A percentile compares a stretch with the other conserved stretches of the same genome.
Conservation (phyloP, 2,329 filamentous ascomycete genomes). For the Fusarium ambrosium region DNA sequence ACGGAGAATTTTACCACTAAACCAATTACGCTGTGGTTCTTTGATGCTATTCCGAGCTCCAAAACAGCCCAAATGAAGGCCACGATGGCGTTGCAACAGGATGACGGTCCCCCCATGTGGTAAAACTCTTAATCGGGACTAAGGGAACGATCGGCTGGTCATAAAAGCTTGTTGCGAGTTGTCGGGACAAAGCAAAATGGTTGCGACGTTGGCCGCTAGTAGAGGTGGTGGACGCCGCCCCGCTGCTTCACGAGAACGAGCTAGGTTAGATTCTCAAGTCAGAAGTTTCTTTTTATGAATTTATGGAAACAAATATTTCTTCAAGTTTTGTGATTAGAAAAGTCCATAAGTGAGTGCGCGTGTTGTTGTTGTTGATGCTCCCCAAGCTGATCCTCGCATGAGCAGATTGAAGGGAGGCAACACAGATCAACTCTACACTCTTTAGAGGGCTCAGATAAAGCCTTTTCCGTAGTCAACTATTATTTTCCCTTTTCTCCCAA, state of each 20-base stretch:
- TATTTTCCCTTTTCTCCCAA: not conserved
- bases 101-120: too few species aligned
- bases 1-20: conserved; percentile 25
- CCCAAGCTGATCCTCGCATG: not conserved
- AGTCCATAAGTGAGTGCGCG: not conserved
- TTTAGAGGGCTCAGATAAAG: not conserved
- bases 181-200: not conserved
- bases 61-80: not conserved
- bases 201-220: not conserved
- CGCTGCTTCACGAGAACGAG: not conserved
- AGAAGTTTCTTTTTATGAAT: not conserved
- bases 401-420: not conserved
- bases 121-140: too few species aligned
- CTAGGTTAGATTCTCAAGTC: not conserved
- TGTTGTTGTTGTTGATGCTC: not conserved
- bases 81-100: not conserved
- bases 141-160: not conserved
- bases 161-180: not conserved
- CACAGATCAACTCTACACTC: not conserved
- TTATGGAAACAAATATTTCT: not conserved
- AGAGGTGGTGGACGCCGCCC: not conserved
- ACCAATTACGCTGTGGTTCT: conserved; percentile 8
- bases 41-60: not conserved
- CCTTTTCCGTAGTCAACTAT: not conserved
- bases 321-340: not conserved